Base-by-base conservation (phyloP, 208 protist genomes). In the Acanthamoeba lenticulata region DNA sequence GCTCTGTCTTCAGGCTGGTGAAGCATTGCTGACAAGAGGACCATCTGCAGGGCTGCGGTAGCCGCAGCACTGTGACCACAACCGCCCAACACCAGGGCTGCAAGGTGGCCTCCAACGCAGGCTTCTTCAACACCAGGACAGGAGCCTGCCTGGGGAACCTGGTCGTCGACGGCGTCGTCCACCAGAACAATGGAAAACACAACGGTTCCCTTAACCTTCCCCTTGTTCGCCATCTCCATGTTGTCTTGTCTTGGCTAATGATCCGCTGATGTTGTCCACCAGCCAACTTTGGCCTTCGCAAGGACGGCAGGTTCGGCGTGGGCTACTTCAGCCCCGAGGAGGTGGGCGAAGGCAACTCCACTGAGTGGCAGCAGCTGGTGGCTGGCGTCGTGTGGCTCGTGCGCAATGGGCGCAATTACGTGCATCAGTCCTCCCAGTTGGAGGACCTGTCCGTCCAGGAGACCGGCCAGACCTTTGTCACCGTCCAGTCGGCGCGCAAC, bases 91-190 rank as follows among this genome's bases (percentile, higher is more conserved):
- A 34, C 1, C 77, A 42, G 5, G 85, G 74, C 49, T 96, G 94
- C 60, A 17, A 69, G 21, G 94, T 94, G 32, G 94, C 94, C 34
- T 86, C 86, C 40, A 96, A 96, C 90, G 94, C 93, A 13, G 94
- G 94, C 42, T 96, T 95, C 85, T 96, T 96, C 91, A 47, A 89
- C 90, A 72, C 85, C 9, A 5, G 40, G 32, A 74, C n/a, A 5
- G 65, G 65, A 17, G 34, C 34, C n/a, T 94, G 93, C 42, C 77
- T 77, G 45, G 93, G 93, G 17, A 72, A 42, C 36, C 40, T 94
- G 11, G 85, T 94, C 38, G 90, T 85, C 21, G 65, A 94, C 42
- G 77, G 83, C 52, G 44, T 55, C 27, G 27, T 44, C 36, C 9
- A 17, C 27, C 55, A 94, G n/a, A 34, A 94, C 49, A 85, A 5